Base-by-base conservation (phyloP, 495 filamentous ascomycete species). In the Bacidia rubella region DNA sequence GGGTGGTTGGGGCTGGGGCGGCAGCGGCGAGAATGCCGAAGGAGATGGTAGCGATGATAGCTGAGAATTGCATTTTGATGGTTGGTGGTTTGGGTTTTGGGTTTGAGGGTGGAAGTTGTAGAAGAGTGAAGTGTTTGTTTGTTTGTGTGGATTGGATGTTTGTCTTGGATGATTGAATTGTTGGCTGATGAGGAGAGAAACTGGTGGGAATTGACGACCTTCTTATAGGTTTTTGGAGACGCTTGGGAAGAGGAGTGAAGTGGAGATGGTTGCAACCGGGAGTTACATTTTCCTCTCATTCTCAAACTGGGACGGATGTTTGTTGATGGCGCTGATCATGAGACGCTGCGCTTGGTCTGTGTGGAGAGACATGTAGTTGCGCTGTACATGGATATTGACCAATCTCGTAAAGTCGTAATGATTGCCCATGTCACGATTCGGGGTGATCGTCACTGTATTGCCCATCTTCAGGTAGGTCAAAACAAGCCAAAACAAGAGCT, bases 1-100 rank as follows among this genome's bases (percentile, higher is more conserved):
- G 10, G n/a, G 45, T 11, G 45, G 17, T 47, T 39, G 32, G 32
- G 65, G 32, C 60, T 58, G 39, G 39, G 57, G n/a, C 45, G 25
- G 45, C 45, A 24, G 45, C 20, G 45, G n/a, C 45, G 20, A 26
- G 22, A 11, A 47, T 22, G 45, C 20, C 45, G 45, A 39, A 65
- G 49, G 26, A 56, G 22, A 45, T 62, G 27, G 41, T 51, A 54
- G 49, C 65, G 51, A 62, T 65, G 60, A 66, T 63, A 60, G 63
- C 55, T 54, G 55, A 52, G 47, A 62, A 59, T 61, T 61, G 51
- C 42, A 51, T 47, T 47, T 47, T 47, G 45, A 47, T 23, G 45
- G 7, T 11, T n/a, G n/a, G n/a, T 10, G 45, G 9, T 4, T 47
- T 47, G 45, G 43, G 43, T 5, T 4, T 9, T 39, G 22, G 45